Evolutionary conservation across 768 basidiomycete genomes (phyloP), one percentile per base, ranked within the genome.

Genomic region (Auricularia cornea): DNA sequence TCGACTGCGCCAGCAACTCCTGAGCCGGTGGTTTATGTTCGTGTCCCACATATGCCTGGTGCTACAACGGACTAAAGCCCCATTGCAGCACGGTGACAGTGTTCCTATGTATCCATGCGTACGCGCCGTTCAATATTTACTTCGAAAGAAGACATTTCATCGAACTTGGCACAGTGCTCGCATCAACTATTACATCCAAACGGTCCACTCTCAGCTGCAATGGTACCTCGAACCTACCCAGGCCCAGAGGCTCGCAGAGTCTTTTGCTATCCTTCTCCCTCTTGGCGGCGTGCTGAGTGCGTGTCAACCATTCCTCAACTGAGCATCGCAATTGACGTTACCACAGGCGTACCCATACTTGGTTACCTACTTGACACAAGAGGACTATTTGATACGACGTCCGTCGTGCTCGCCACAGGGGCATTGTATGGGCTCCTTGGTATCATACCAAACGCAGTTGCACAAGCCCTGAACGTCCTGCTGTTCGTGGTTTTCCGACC

Each of bases 131-230:
- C 38, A 40, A 18, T 40, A 40, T 8, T 40, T 40, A 40, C 8
- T 8, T 40, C 10, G 51, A 52, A 52, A 23, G n/a, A n/a, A n/a
- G n/a, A n/a, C 10, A 8, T 52, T 40, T 18, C 18, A 40, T 8
- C 18, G 51, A 52, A 8, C 6, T 10, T 23, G 10, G 6, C 51
- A 8, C 26, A 57, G 54, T 57, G 54, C 54, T 11, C 68, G 76
- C 3, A 76, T 75, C 68, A 77, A 77, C 66, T 77, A 69, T 67
- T 74, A 72, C 63, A 71, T 76, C 33, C 70, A 72, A 48, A 73
- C 75, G 12, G 72, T 72, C 26, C 65, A 66, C 35, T 64, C 67
- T 16, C 75, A 75, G 64, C 68, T 76, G 10, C 57, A 68, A 29
- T 74, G 66, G 62, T 76, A 72, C 63, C 70, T 75, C 3, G 69